These are phyloP conservation scores for Coemansia sp. DNA, from an alignment of 192 early-diverging fungal genomes.

Conservation along the genomic window DNA sequence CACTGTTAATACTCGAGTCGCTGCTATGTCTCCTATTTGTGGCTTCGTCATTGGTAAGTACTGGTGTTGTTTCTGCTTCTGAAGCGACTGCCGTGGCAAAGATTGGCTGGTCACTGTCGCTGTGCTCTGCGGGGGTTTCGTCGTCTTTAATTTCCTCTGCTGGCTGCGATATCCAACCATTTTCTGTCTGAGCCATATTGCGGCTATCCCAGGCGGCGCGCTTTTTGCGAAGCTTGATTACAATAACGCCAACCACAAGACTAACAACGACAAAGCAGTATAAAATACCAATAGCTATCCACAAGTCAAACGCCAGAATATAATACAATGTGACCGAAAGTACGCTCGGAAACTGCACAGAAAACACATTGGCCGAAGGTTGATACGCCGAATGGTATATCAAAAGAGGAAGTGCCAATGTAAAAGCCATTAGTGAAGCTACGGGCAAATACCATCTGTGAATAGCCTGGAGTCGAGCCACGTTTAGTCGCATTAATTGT, in stretches of 20 bases:
- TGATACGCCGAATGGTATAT: conserved; percentile 51
- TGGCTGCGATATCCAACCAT: conserved; percentile 5
- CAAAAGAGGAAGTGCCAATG: conserved; percentile 40
- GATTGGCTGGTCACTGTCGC: background rate
- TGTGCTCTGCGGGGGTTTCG: background rate
- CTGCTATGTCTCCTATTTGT: background rate
- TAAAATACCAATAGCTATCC: conserved; percentile 49
- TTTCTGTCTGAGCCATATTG: conserved; percentile 17
- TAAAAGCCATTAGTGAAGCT: conserved; percentile 34
- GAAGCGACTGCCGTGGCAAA: background rate
- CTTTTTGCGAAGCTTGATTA: conserved; percentile 40
- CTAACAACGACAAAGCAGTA: conserved; percentile 52
- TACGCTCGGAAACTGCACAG: conserved; percentile 52
- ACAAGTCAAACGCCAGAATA: conserved; percentile 52
- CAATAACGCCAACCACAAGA: conserved; percentile 34
- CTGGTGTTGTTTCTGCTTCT: background rate
- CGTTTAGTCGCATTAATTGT: conserved; percentile 31
- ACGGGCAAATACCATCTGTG: conserved; percentile 51
- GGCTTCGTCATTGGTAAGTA: background rate
- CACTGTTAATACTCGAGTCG: conserved; percentile 5
- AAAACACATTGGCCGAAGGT: conserved; percentile 42
- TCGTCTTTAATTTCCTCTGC: background rate
- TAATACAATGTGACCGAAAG: conserved; percentile 51
- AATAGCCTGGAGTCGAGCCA: conserved; percentile 28
- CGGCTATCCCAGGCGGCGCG: conserved; percentile 35